These are phyloP conservation scores for Hygrophila difformis DNA, from an alignment of 257 asterid genomes.

Conservation along the genomic window DNA sequence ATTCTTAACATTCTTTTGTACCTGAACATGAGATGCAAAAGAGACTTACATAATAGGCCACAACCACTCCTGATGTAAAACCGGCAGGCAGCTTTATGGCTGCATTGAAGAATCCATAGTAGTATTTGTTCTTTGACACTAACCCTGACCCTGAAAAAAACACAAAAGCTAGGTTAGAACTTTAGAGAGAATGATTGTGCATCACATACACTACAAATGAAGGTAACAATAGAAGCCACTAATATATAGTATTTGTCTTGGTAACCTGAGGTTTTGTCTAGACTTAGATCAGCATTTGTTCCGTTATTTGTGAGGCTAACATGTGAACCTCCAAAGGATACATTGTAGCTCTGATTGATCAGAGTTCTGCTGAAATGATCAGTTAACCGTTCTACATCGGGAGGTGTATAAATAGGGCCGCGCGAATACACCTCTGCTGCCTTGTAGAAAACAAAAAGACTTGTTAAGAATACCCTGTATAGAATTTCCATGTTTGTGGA, in stretches of 20 bases:
- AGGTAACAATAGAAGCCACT: neutral
- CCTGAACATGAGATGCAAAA: neutral
- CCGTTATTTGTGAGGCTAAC: conserved; percentile 44
- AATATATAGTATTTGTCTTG: too few species aligned
- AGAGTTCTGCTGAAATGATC: conserved; percentile 33
- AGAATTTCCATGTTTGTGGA: conserved; percentile 28
- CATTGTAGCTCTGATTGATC: conserved; percentile 37
- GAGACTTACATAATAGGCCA: conserved; percentile 64
- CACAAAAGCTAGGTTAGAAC: neutral
- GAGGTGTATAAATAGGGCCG: conserved; percentile 64
- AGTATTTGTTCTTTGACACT: conserved; percentile 53
- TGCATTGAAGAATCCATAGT: conserved; percentile 76
- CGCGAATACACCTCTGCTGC: conserved; percentile 26
- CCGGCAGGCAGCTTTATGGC: conserved; percentile 76
- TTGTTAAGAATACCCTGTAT: conserved; percentile 13
- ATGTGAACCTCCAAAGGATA: conserved; percentile 49
- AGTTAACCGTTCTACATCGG: conserved; percentile 48
- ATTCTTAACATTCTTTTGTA: neutral
- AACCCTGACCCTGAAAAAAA: conserved; percentile 54
- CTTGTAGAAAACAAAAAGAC: conserved; percentile 17
- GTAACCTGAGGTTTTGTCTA: conserved; percentile 67
- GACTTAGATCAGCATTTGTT: conserved; percentile 41
- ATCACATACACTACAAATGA: neutral
- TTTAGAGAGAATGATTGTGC: neutral
- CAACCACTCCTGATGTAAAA: conserved; percentile 80